Evolutionary conservation across 2,329 filamentous ascomycete species (phyloP).

Genomic region (Coniella vitis): DNA sequence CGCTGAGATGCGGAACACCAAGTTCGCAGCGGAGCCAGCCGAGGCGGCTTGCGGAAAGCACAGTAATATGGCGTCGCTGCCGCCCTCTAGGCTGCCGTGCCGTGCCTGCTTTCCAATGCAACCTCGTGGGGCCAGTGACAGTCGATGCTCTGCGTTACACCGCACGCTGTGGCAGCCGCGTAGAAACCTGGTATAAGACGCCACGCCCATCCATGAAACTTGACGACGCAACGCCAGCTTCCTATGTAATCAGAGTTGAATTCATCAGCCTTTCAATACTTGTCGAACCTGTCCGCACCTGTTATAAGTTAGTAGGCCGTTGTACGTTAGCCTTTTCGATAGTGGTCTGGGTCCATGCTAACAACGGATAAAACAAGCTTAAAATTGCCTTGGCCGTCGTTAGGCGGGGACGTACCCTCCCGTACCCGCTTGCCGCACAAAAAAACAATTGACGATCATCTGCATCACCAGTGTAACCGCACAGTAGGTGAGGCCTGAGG

Average conservation of each 20-base stretch:
- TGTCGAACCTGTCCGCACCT: no score
- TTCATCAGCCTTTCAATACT: no score
- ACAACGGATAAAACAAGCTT: constrained; percentile 12
- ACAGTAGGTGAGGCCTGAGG: no score
- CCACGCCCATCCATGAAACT: background rate
- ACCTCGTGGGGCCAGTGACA: background rate
- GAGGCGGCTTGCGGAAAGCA: background rate
- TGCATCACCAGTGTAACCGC: background rate
- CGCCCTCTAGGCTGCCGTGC: background rate
- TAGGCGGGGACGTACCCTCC: no score
- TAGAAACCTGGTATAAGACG: constrained; percentile 2
- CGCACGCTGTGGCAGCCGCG: constrained; percentile 4
- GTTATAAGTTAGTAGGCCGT: no score
- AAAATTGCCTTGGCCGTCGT: constrained; percentile 2
- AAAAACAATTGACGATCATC: background rate
- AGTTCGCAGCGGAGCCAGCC: background rate
- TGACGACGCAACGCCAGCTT: background rate
- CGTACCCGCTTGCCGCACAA: background rate
- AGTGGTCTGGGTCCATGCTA: no score
- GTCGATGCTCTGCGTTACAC: background rate
- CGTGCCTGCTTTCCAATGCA: background rate
- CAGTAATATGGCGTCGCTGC: background rate
- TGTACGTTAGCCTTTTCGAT: no score
- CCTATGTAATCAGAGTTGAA: no score
- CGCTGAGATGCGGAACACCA: background rate